Evolutionary conservation across 305 asterid genomes (phyloP).

Genomic region (Fraxinus xanthoxyloides): DNA sequence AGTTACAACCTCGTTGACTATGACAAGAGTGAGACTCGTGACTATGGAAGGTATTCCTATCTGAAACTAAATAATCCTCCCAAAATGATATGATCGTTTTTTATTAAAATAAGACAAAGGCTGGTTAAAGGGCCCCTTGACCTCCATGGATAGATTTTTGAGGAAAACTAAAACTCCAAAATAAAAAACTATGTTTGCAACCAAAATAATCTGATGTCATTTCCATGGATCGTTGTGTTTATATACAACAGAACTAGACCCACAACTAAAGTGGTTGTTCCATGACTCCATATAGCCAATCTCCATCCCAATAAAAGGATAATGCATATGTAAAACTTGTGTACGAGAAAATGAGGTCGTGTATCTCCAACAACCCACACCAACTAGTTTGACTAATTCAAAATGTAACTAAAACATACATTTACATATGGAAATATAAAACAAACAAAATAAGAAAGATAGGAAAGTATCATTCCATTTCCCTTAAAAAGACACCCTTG

Average conservation of each 20-base stretch:
- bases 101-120: neutral
- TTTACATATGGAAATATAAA: neutral
- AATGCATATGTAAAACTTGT: neutral
- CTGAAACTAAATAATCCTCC: neutral
- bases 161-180: neutral
- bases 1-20: neutral
- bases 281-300: neutral
- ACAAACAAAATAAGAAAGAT: neutral
- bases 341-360: neutral
- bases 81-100: neutral
- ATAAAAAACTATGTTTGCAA: neutral
- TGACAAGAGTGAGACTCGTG: neutral
- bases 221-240: neutral
- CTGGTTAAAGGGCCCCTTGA: neutral
- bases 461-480: neutral
- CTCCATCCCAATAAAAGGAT: neutral
- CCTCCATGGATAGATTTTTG: neutral
- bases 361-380: neutral
- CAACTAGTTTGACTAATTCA: neutral
- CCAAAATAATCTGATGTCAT: neutral
- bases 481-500: neutral
- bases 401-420: neutral
- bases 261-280: neutral
- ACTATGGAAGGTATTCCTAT: neutral
- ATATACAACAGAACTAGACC: neutral